Evolutionary conservation across 2,329 filamentous ascomycete species (phyloP).

Genomic region (Thelonectria olida): DNA sequence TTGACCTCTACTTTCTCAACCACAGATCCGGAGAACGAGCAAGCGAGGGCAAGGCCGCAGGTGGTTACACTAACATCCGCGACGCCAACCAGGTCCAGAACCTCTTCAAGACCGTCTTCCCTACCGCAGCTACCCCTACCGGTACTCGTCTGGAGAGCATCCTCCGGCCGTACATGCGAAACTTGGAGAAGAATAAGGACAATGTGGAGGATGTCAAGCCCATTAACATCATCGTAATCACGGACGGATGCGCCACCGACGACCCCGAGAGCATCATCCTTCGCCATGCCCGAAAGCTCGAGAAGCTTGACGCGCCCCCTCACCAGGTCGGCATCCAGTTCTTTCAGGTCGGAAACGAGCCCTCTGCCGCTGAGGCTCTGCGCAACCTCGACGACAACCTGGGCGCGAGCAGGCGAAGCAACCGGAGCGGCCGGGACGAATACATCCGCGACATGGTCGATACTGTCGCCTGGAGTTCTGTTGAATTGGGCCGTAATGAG

Average conservation of each 20-base stretch:
- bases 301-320: slow-evolving; percentile 72
- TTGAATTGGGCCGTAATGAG: slow-evolving; percentile 48
- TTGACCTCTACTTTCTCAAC: slow-evolving; percentile 24
- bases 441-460: slow-evolving; percentile 87
- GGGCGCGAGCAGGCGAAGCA: slow-evolving; percentile 37
- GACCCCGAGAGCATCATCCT: slow-evolving; percentile 79
- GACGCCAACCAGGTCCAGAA: slow-evolving; percentile 63
- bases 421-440: slow-evolving; percentile 50
- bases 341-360: slow-evolving; percentile 88
- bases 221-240: slow-evolving; percentile 91
- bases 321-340: slow-evolving; percentile 95
- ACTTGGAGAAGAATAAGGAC: slow-evolving; percentile 50
- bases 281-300: slow-evolving; percentile 73
- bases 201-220: slow-evolving; percentile 68
- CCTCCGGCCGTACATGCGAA: slow-evolving; percentile 73
- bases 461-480: slow-evolving; percentile 77
- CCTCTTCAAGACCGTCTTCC: slow-evolving; percentile 76
- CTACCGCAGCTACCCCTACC: slow-evolving; percentile 76
- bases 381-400: slow-evolving; percentile 77
- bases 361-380: slow-evolving; percentile 70
- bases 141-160: slow-evolving; percentile 77
- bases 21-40: slow-evolving; percentile 41
- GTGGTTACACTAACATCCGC: slow-evolving; percentile 72
- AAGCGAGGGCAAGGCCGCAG: slow-evolving; percentile 33
- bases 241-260: slow-evolving; percentile 82